These are phyloP conservation scores for Zygotorulaspora chibaensis DNA, from an alignment of 805 yeast species.

Conservation along the genomic window DNA sequence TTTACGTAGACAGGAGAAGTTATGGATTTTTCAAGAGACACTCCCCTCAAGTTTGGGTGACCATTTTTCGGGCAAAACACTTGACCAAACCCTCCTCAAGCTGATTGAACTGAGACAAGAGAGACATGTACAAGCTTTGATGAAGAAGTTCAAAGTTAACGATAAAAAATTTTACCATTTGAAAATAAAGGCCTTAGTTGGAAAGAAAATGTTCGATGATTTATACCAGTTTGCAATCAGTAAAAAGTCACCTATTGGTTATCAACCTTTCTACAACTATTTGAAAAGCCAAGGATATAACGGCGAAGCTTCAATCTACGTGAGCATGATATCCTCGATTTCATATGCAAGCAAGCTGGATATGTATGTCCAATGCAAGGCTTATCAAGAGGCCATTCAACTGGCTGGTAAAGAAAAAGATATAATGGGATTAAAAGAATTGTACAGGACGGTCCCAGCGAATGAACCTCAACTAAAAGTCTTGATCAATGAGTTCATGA, in stretches of 20 bases:
- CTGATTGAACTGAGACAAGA: conserved; percentile 48
- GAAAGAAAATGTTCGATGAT: conserved; percentile 50
- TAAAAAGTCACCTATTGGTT: conserved; percentile 67
- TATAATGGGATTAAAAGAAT: conserved; percentile 20
- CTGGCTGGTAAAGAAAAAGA: conserved; percentile 30
- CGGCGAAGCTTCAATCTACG: conserved; percentile 56
- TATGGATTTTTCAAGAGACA: conserved; percentile 43
- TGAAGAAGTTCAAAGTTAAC: conserved; percentile 51
- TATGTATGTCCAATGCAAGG: conserved; percentile 50
- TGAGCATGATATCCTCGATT: conserved; percentile 47
- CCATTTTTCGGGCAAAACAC: conserved; percentile 41
- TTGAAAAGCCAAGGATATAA: conserved; percentile 51
- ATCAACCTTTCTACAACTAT: conserved; percentile 56
- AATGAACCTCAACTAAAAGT: conserved; percentile 26
- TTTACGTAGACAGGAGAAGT: conserved; percentile 43
- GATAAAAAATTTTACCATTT: conserved; percentile 55
- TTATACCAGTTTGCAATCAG: conserved; percentile 48
- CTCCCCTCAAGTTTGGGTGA: conserved; percentile 41
- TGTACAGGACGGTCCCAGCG: conserved; percentile 24
- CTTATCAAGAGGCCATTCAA: conserved; percentile 44
- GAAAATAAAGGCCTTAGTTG: conserved; percentile 46
- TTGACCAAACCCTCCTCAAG: conserved; percentile 45
- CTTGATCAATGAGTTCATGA: conserved; percentile 20
- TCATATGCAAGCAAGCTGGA: conserved; percentile 45
- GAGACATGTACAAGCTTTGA: conserved; percentile 44